phyloP scores from a whole-genome alignment of 1,139 yeast species.

The Suhomyces taliae region DNA sequence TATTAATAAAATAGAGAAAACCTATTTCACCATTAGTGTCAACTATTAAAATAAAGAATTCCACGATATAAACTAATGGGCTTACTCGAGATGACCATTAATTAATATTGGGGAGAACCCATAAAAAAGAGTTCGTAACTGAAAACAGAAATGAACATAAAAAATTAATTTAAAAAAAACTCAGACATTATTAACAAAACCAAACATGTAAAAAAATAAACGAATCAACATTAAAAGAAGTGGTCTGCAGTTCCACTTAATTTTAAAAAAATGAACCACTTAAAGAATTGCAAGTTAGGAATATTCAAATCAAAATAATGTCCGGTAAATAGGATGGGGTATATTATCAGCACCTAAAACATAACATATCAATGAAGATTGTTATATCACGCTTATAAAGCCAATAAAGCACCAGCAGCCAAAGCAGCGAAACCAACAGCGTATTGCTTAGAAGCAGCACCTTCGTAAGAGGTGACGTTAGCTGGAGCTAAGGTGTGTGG shows the following conservation, averaged over 20 bases:
- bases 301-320: too few species aligned
- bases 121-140: conserved; percentile 4
- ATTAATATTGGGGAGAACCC: not conserved
- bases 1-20: conserved; percentile 4
- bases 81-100: conserved; percentile 6
- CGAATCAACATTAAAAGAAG: not conserved
- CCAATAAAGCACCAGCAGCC: conserved; percentile 55
- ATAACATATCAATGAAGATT: conserved; percentile 4
- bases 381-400: conserved; percentile 36
- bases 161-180: conserved; percentile 2
- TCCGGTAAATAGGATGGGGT: too few species aligned
- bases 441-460: conserved; percentile 28
- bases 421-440: conserved; percentile 50
- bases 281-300: too few species aligned
- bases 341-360: conserved; percentile 3
- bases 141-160: conserved; percentile 10
- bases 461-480: conserved; percentile 40
- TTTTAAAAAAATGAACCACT: too few species aligned
- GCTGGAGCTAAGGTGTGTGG: conserved; percentile 27
- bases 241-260: not conserved
- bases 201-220: not conserved
- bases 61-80: conserved; percentile 1
- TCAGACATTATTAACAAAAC: too few species aligned
- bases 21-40: conserved; percentile 5
- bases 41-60: conserved; percentile 8